Percentiles rank a stretch among this genome's conserved stretches.
Evolutionary conservation across 148 eudicot species (phyloP).

Genomic region (Rhododendron ferrugineum): DNA sequence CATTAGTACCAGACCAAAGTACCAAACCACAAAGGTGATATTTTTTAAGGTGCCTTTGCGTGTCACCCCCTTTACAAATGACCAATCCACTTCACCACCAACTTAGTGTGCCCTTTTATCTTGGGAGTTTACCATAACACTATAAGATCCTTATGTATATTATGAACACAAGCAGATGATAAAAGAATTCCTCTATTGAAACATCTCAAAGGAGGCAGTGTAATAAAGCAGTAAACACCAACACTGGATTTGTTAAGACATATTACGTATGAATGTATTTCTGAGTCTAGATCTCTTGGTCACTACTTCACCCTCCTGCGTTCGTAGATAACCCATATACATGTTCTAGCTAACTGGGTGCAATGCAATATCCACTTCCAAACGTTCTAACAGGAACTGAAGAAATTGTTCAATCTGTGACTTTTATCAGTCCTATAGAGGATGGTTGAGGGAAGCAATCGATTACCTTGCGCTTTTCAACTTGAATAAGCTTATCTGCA

Average conservation of each 20-base stretch:
- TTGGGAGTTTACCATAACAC: background rate
- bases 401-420: background rate
- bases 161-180: background rate
- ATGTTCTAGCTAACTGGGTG: background rate
- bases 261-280: background rate
- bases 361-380: background rate
- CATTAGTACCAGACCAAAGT: background rate
- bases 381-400: background rate
- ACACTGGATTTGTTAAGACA: background rate
- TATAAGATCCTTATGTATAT: background rate
- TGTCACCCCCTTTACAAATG: background rate
- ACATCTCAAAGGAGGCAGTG: background rate
- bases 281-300: background rate
- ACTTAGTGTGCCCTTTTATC: background rate
- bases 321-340: background rate
- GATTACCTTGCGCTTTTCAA: constrained; percentile 79
- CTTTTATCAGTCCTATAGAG: background rate
- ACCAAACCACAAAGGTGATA: background rate
- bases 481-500: constrained; percentile 77
- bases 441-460: background rate
- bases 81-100: background rate
- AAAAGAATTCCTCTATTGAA: background rate
- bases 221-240: background rate
- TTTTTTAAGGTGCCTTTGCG: background rate
- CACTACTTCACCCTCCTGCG: background rate